These are phyloP conservation scores for Fusarium graminum DNA, from an alignment of 2,329 filamentous ascomycete genomes.

Conservation along the genomic window DNA sequence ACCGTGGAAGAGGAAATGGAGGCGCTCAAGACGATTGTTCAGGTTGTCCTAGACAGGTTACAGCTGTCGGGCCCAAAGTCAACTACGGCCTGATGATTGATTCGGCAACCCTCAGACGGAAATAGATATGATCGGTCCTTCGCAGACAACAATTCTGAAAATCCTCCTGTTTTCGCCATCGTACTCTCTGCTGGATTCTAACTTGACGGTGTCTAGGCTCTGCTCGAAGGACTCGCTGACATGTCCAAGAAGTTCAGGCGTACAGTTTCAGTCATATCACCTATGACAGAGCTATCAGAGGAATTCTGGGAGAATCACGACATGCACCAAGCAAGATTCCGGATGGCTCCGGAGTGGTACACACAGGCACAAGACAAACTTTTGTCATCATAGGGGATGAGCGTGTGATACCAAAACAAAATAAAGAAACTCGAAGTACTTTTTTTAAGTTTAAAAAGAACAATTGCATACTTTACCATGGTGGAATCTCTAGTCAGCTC, in stretches of 20 bases:
- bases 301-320: constrained; percentile 36
- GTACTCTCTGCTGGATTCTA: background rate
- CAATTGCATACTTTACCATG: background rate
- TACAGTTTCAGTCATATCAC: constrained; percentile 17
- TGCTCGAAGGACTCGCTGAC: background rate
- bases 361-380: constrained; percentile 38
- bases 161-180: background rate
- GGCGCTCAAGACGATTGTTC: constrained; percentile 80
- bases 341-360: constrained; percentile 37
- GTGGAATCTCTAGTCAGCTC: background rate
- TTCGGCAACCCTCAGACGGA: background rate
- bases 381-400: constrained; percentile 41
- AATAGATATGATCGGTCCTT: background rate
- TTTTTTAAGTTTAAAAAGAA: background rate
- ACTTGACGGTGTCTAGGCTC: background rate
- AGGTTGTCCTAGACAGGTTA: constrained; percentile 66
- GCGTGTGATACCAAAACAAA: constrained; percentile 33
- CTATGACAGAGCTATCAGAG: constrained; percentile 36
- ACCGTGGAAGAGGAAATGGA: constrained; percentile 95
- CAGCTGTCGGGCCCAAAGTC: constrained; percentile 34
- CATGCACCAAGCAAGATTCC: constrained; percentile 33
- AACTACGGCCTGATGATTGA: constrained; percentile 6
- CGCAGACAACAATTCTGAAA: background rate
- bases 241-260: background rate
- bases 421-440: background rate